phyloP scores from a whole-genome alignment of 2,329 filamentous ascomycete species.

The Penicillium paneum region DNA sequence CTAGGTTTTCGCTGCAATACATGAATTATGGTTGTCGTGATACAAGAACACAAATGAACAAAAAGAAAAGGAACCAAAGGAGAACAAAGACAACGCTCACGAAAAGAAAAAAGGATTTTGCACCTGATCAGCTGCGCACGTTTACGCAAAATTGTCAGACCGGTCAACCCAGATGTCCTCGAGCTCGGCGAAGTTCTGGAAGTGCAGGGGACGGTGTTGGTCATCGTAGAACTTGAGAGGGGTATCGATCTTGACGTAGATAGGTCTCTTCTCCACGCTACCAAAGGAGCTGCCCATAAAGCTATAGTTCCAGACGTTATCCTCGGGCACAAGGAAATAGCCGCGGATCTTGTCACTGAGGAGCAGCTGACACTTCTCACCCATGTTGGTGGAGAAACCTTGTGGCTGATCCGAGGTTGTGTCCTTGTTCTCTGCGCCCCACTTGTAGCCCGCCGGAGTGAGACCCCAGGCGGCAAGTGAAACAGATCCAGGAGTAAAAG shows the following conservation, averaged over 20 bases:
- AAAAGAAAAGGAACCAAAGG: conserved; percentile 12
- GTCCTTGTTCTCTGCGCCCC: conserved; percentile 96
- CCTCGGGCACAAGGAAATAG: conserved; percentile 93
- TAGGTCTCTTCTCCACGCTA: conserved; percentile 81
- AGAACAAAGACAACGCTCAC: conserved; percentile 13
- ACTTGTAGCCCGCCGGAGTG: conserved; percentile 88
- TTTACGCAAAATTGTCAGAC: conserved; percentile 85
- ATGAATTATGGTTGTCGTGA: conserved; percentile 25
- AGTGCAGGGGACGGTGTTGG: conserved; percentile 87
- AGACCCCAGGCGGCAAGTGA: conserved; percentile 91
- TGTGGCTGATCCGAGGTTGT: conserved; percentile 86
- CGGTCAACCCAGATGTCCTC: conserved; percentile 96
- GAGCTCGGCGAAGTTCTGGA: conserved; percentile 94
- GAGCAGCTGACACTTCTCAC: conserved; percentile 90
- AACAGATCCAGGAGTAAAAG: conserved; percentile 94
- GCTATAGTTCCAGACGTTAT: conserved; percentile 92
- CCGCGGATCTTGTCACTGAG: conserved; percentile 91
- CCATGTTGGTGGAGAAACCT: conserved; percentile 88
- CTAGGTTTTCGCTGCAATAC: conserved; percentile 16
- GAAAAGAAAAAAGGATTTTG: conserved; percentile 12
- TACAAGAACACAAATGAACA: conserved; percentile 16
- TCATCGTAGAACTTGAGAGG: conserved; percentile 88
- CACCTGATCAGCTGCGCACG: conserved; percentile 19
- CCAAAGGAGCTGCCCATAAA: conserved; percentile 93
- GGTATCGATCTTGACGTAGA: conserved; percentile 91